phyloP scores from a whole-genome alignment of 768 basidiomycete genomes.

The Psilocybe azurescens region DNA sequence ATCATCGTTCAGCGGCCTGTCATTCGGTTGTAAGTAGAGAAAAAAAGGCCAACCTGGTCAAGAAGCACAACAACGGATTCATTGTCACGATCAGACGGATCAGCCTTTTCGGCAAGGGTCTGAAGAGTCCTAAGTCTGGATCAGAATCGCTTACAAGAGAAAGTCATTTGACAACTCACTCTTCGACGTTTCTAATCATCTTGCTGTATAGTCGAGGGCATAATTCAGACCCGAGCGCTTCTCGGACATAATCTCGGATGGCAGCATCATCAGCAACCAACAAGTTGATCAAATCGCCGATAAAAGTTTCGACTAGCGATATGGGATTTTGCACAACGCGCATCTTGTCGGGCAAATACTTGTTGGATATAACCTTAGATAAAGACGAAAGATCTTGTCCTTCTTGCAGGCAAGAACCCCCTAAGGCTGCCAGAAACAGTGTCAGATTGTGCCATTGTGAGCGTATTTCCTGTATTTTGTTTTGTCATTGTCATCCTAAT shows the following conservation, averaged over 20 bases:
- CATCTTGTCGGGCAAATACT: conserved; percentile 73
- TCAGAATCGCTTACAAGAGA: neutral
- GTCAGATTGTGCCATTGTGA: conserved; percentile 89
- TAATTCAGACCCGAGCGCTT: conserved; percentile 82
- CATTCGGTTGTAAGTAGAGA: neutral
- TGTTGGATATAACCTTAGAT: conserved; percentile 55
- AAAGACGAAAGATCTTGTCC: conserved; percentile 55
- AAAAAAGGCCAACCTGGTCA: conserved; percentile 62
- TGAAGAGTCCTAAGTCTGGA: conserved; percentile 8
- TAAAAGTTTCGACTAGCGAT: conserved; percentile 66
- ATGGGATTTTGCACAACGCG: conserved; percentile 65
- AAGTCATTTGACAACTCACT: conserved; percentile 50
- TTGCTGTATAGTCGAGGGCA: conserved; percentile 70
- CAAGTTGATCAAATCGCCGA: conserved; percentile 70
- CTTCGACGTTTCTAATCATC: conserved; percentile 73
- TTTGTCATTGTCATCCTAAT: neutral
- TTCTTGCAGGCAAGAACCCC: conserved; percentile 66
- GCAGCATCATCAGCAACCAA: conserved; percentile 66
- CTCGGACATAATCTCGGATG: conserved; percentile 79
- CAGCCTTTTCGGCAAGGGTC: conserved; percentile 36
- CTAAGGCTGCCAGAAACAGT: conserved; percentile 76
- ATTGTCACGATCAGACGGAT: conserved; percentile 34
- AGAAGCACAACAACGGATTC: conserved; percentile 58
- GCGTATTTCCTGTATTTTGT: conserved; percentile 60
- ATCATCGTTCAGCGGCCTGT: neutral